Evolutionary conservation across 2,329 filamentous ascomycete genomes (phyloP), one percentile per base, ranked within the genome.

Genomic region (Lasiodiplodia citricola): DNA sequence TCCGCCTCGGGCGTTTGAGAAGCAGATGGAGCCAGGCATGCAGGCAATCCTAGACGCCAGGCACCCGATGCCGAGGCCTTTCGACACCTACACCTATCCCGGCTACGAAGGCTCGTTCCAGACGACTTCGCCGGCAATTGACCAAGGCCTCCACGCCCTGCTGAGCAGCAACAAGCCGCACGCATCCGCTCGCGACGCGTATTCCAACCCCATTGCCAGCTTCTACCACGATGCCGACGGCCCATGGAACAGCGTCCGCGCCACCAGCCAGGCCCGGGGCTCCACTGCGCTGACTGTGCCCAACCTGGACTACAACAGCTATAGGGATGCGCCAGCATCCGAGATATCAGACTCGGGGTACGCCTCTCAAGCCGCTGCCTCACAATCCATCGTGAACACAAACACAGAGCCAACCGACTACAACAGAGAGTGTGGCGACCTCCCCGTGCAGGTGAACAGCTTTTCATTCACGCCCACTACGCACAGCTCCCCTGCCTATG

Each of bases 311-410:
- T 75, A 72, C 44, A 56, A 57, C 57, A 35, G 58, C 18, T 74
- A 73, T 47, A 72, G 71, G 38, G 69, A 71, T 23, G 62, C 63
- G 10, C 70, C 73, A 50, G 68, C 60, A 51, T 77, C 76, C 11
- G 76, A 78, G 21, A 47, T 74, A 52, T 75, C 75, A 35, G 78
- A 80, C 63, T 79, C 78, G 54, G 79, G 77, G 4, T 80, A 79
- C 54, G 67, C 73, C 8, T 77, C 77, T 23, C 71, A 74, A 13
- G 71, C 70, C 23, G 47, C 57, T 11, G 58, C 74, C 8, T 52
- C 70, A 4, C 76, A 72, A 6, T 80, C 79, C 21, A 70, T 78
- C 23, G 68, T 75, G 3, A 77, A 77, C 69, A 73, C 75, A 71
- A 76, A 79, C 69, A 73, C 75, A 71, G 77, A 79, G 8, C 71